Conservation (phyloP, 768 basidiomycete genomes). For the Paxillus ammoniavirescens region DNA sequence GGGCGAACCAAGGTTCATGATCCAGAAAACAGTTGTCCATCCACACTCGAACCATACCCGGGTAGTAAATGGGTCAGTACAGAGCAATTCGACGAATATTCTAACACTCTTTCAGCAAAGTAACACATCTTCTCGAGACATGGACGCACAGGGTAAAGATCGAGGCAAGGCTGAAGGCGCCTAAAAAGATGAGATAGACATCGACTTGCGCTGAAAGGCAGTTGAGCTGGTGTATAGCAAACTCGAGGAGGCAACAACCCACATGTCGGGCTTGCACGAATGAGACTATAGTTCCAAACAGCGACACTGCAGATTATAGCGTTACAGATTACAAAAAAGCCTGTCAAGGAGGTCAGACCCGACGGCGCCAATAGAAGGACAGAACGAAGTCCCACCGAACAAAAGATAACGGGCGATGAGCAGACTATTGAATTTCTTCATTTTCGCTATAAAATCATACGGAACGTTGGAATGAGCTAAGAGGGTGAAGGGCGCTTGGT, state of each 20-base stretch:
- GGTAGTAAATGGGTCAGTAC: constrained; percentile 48
- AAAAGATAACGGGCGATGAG: constrained; percentile 55
- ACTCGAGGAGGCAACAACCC: constrained; percentile 20
- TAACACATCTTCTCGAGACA: background rate
- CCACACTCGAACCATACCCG: constrained; percentile 71
- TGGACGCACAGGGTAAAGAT: constrained; percentile 57
- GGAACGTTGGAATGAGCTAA: constrained; percentile 19
- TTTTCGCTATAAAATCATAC: constrained; percentile 33
- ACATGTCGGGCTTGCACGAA: constrained; percentile 40
- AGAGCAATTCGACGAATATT: constrained; percentile 58
- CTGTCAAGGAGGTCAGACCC: constrained; percentile 33
- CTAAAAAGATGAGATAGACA: constrained; percentile 57
- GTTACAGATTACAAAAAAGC: constrained; percentile 60
- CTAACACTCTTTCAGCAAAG: constrained; percentile 26
- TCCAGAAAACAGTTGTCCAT: constrained; percentile 59
- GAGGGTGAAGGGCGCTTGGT: constrained; percentile 32
- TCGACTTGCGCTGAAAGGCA: constrained; percentile 45
- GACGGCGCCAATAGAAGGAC: background rate
- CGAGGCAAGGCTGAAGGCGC: constrained; percentile 54
- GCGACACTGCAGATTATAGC: constrained; percentile 63
- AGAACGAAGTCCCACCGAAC: constrained; percentile 44
- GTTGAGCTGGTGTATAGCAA: constrained; percentile 4
- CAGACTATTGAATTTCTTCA: constrained; percentile 41
- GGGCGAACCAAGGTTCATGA: constrained; percentile 57
- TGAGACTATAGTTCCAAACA: constrained; percentile 65